phyloP scores from a whole-genome alignment of 257 asterid species.

The Primulina tabacum region DNA sequence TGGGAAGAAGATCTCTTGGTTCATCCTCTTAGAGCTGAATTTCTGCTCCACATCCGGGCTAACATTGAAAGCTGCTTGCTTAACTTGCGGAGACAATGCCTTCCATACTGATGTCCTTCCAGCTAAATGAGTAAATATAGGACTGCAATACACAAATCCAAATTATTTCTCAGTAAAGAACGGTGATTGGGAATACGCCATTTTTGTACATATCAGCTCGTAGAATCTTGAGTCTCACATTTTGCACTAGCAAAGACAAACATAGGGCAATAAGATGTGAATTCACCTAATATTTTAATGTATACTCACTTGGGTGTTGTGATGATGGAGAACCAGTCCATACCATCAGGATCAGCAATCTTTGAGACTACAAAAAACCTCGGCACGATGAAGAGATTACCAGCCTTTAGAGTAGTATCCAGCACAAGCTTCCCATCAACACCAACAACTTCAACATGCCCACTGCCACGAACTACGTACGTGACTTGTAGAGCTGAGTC shows the following conservation, averaged over 20 bases:
- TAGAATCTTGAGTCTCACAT: too few species aligned
- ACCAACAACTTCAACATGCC: slow-evolving; percentile 79
- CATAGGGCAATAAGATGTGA: not conserved
- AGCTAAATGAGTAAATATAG: slow-evolving; percentile 55
- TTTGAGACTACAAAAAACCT: slow-evolving; percentile 86
- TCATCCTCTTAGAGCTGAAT: slow-evolving; percentile 64
- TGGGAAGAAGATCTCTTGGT: slow-evolving; percentile 81
- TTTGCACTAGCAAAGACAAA: too few species aligned
- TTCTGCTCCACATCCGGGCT: slow-evolving; percentile 56
- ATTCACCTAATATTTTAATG: not conserved
- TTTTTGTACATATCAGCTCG: not conserved
- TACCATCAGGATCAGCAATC: slow-evolving; percentile 70
- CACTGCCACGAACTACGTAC: slow-evolving; percentile 77
- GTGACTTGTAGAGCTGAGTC: slow-evolving; percentile 92
- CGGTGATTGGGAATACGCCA: not conserved
- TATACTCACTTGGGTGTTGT: slow-evolving; percentile 77
- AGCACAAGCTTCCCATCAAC: slow-evolving; percentile 68
- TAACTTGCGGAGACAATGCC: slow-evolving; percentile 58
- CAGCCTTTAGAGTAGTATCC: slow-evolving; percentile 66
- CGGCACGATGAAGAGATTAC: slow-evolving; percentile 71
- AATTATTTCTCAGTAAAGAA: not conserved
- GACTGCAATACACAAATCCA: slow-evolving; percentile 42
- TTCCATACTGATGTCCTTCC: slow-evolving; percentile 63
- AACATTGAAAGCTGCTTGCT: slow-evolving; percentile 57
- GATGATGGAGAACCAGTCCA: slow-evolving; percentile 94